Percentiles rank a stretch among this genome's conserved stretches.
These are phyloP conservation scores for Acorus calamus DNA, from an alignment of 106 monocot genomes.

Conservation along the genomic window DNA sequence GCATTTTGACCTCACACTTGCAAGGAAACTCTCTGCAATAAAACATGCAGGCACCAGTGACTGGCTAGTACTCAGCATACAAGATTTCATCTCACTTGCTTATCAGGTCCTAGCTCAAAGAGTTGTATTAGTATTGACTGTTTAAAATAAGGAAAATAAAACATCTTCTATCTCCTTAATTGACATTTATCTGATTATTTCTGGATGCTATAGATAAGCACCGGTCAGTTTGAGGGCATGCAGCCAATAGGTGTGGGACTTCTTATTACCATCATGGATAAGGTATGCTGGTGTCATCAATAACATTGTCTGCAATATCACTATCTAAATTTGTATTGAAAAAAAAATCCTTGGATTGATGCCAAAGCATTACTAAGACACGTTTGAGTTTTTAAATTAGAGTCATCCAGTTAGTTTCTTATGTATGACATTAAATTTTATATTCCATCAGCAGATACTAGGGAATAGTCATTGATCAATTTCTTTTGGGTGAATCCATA, in stretches of 20 bases:
- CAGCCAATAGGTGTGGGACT: constrained; percentile 80
- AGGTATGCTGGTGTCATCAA: constrained; percentile 34
- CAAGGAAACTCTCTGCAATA: constrained; percentile 34
- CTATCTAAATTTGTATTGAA: not conserved
- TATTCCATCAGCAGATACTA: no score
- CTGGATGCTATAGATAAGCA: constrained; percentile 57
- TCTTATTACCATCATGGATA: constrained; percentile 77
- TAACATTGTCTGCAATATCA: not conserved
- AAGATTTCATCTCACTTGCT: constrained; percentile 76
- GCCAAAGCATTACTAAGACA: no score
- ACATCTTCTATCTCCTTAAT: not conserved
- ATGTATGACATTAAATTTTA: no score
- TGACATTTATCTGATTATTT: not conserved
- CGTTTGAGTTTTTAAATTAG: no score
- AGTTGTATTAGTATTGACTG: no score
- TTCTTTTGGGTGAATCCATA: no score
- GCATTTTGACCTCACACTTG: constrained; percentile 84
- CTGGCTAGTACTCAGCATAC: constrained; percentile 84
- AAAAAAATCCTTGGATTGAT: no score
- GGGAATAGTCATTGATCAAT: no score
- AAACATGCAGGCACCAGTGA: constrained; percentile 27
- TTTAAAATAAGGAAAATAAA: not conserved
- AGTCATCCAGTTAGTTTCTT: no score
- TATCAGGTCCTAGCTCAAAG: constrained; percentile 60
- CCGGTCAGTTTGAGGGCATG: constrained; percentile 88